Evolutionary conservation across 1,139 yeast genomes (phyloP).

Genomic region (Candida mesenterica): DNA sequence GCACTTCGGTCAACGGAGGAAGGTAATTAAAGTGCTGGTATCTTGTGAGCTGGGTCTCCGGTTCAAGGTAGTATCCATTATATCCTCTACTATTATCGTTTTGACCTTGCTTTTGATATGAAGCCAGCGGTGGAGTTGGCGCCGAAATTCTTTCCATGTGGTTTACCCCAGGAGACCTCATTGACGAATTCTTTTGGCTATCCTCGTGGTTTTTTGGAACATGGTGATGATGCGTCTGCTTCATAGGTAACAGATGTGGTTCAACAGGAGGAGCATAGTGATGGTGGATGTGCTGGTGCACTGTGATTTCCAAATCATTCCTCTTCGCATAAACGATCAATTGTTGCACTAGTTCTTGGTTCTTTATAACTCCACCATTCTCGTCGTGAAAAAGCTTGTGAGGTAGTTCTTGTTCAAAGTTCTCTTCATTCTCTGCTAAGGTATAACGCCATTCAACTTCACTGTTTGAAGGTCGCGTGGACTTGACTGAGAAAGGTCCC

Average conservation of each 20-base stretch:
- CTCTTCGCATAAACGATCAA: constrained; percentile 62
- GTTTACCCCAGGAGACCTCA: too few relatives aligned
- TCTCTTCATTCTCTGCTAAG: constrained; percentile 17
- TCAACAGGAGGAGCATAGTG: constrained; percentile 43
- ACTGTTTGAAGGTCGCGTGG: constrained; percentile 7
- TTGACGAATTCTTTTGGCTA: background rate
- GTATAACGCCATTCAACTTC: constrained; percentile 37
- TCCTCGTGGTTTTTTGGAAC: background rate
- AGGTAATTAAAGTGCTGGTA: constrained; percentile 70
- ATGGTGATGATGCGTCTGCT: constrained; percentile 10
- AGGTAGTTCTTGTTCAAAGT: constrained; percentile 9
- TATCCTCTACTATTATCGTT: constrained; percentile 2
- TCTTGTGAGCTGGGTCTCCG: constrained; percentile 57
- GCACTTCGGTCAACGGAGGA: constrained; percentile 70
- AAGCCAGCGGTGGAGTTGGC: constrained; percentile 1
- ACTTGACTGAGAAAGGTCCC: background rate
- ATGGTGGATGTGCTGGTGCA: constrained; percentile 85
- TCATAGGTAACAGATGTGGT: constrained; percentile 4
- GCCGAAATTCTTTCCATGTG: background rate
- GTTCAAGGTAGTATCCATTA: constrained; percentile 34
- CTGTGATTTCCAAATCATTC: constrained; percentile 59
- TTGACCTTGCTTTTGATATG: too few relatives aligned
- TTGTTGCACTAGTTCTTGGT: constrained; percentile 53
- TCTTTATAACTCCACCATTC: constrained; percentile 47
- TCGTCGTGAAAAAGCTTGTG: constrained; percentile 13